A percentile compares a stretch with the other conserved stretches of the same genome.
Conservation (phyloP, 805 yeast genomes). For the Spathaspora girioi region DNA sequence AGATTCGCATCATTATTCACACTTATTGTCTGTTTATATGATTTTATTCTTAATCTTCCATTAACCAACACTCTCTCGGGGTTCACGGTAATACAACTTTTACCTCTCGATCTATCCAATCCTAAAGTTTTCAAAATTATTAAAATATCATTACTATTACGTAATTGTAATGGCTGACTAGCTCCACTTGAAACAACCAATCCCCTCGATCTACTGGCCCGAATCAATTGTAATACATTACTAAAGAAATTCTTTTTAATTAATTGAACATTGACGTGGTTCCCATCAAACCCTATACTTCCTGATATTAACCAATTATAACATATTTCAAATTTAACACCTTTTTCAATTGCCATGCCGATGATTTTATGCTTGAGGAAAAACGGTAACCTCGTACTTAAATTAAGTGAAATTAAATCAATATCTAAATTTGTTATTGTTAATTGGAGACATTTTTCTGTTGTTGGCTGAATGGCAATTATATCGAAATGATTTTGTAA, state of each 20-base stretch:
- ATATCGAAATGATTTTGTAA: constrained; percentile 60
- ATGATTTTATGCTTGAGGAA: constrained; percentile 80
- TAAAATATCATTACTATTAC: constrained; percentile 66
- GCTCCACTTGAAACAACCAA: constrained; percentile 80
- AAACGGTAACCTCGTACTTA: constrained; percentile 62
- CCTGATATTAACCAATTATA: constrained; percentile 55
- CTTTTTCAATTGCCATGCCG: constrained; percentile 79
- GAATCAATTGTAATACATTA: constrained; percentile 67
- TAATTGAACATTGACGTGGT: constrained; percentile 20
- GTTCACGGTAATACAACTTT: constrained; percentile 52
- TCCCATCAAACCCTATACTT: constrained; percentile 23
- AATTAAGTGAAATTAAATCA: constrained; percentile 75
- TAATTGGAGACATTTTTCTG: constrained; percentile 74
- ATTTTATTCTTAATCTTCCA: constrained; percentile 69
- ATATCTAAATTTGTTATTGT: constrained; percentile 75
- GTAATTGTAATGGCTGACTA: constrained; percentile 45
- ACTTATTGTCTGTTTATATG: constrained; percentile 73
- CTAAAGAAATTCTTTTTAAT: constrained; percentile 62
- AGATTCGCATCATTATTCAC: constrained; percentile 45
- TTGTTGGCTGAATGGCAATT: constrained; percentile 73
- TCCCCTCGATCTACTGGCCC: constrained; percentile 82
- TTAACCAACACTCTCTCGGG: constrained; percentile 65
- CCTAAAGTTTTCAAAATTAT: constrained; percentile 70
- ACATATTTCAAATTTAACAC: constrained; percentile 75
- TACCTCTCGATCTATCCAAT: constrained; percentile 58